Conservation (phyloP, 257 asterid genomes). For the Prunella vulgaris region DNA sequence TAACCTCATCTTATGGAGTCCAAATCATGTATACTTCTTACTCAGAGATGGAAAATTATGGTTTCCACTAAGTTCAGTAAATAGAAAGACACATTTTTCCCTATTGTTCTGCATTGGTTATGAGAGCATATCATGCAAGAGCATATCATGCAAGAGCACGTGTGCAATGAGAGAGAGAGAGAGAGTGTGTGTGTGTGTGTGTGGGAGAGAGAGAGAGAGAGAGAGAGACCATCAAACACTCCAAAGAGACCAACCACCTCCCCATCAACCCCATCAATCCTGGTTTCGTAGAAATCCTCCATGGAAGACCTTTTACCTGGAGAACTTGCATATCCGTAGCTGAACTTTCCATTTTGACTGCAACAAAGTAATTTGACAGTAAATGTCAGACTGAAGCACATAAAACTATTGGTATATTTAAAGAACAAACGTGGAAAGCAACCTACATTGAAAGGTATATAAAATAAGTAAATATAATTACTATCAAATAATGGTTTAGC, state of each 20-base stretch:
- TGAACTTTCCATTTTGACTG: constrained; percentile 94
- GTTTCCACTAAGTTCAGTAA: background rate
- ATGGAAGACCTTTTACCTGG: constrained; percentile 96
- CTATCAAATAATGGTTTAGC: background rate
- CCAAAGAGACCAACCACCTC: constrained; percentile 97
- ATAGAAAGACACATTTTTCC: background rate
- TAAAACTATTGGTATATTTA: background rate
- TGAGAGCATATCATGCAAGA: background rate
- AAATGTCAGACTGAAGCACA: constrained; percentile 15
- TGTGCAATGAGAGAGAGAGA: background rate
- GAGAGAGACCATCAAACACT: constrained; percentile 79
- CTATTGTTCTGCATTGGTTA: background rate
- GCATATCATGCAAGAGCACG: background rate
- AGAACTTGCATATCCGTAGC: constrained; percentile 96
- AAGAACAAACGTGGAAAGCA: background rate
- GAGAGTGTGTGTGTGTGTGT: no score
- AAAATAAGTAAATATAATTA: background rate
- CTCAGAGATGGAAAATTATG: background rate
- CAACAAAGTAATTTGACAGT: constrained; percentile 14
- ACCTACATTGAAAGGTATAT: background rate
- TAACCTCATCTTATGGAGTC: background rate
- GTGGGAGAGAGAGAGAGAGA: constrained; percentile 25
- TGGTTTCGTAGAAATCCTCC: constrained; percentile 98
- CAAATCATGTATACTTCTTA: background rate
- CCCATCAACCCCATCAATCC: constrained; percentile 97